Evolutionary conservation across 495 filamentous ascomycete species (phyloP).

Genomic region (Articulospora tetracladia): DNA sequence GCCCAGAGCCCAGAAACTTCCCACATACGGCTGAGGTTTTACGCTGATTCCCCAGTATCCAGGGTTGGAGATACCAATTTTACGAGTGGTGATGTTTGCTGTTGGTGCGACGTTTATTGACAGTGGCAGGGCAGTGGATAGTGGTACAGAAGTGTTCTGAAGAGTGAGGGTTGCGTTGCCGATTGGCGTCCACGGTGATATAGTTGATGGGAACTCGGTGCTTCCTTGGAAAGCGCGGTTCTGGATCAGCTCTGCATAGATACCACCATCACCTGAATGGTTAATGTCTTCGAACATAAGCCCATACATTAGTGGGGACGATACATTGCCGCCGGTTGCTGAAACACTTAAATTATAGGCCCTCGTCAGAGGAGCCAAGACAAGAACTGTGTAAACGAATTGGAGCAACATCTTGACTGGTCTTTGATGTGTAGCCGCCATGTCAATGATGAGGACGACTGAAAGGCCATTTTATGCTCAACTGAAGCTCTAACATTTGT

Average conservation of each 20-base stretch:
- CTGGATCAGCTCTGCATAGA: conserved; percentile 54
- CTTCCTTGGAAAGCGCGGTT: conserved; percentile 59
- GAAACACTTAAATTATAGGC: conserved; percentile 32
- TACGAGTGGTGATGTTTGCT: conserved; percentile 25
- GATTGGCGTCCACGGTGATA: conserved; percentile 27
- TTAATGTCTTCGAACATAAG: conserved; percentile 52
- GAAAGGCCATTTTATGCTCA: no score
- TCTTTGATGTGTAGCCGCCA: not conserved
- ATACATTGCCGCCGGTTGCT: conserved; percentile 47
- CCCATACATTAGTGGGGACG: conserved; percentile 53
- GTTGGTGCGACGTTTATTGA: conserved; percentile 44
- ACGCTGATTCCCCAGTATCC: conserved; percentile 47
- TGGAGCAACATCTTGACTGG: not conserved
- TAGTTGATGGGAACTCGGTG: conserved; percentile 36
- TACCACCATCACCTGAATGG: conserved; percentile 48
- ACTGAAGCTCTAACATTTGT: no score
- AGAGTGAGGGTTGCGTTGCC: conserved; percentile 38
- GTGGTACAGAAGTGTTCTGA: conserved; percentile 32
- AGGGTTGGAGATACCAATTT: conserved; percentile 43
- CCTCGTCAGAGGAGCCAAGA: conserved; percentile 6
- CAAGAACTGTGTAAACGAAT: not conserved
- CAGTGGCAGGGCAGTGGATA: conserved; percentile 43
- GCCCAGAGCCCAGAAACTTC: conserved; percentile 45
- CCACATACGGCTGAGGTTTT: conserved; percentile 38
- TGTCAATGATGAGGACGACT: no score